phyloP scores from a whole-genome alignment of 2,329 filamentous ascomycete species.

The Dactylellina haptotyla region DNA sequence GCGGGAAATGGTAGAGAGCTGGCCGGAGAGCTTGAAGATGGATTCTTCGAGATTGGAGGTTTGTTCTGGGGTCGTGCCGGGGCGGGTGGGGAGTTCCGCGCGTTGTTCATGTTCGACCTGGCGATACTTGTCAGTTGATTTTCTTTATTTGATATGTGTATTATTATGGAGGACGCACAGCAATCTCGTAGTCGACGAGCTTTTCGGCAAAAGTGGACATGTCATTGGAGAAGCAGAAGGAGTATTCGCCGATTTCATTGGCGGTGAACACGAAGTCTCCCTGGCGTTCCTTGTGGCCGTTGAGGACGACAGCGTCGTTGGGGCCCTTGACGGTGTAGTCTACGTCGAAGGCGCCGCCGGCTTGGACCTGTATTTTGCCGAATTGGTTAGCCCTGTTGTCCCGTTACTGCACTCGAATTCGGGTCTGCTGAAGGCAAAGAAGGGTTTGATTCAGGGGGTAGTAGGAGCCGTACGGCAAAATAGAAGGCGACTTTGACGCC shows the following conservation, averaged over 20 bases:
- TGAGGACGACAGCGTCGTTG: conserved; percentile 79
- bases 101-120: conserved; percentile 91
- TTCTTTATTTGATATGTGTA: conserved; percentile 7
- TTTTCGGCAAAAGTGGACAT: conserved; percentile 99
- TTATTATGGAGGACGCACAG: conserved; percentile 63
- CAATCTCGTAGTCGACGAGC: conserved; percentile 96
- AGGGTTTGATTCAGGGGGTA: conserved; percentile 1
- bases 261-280: conserved; percentile 98
- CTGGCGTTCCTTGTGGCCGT: conserved; percentile 90
- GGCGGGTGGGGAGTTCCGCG: conserved; percentile 84
- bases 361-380: conserved; percentile 78
- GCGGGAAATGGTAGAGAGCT: conserved; percentile 90
- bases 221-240: conserved; percentile 98
- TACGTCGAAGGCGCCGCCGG: conserved; percentile 95
- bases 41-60: conserved; percentile 89
- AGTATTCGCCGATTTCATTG: conserved; percentile 85
- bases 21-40: conserved; percentile 91
- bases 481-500: conserved; percentile 96
- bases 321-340: conserved; percentile 90
- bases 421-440: too few species aligned
- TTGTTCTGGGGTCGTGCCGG: conserved; percentile 87
- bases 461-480: conserved; percentile 78
- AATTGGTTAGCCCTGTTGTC: conserved; percentile 10
- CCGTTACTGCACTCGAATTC: background rate
- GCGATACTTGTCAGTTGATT: conserved; percentile 45